A percentile compares a stretch with the other conserved stretches of the same genome.
phyloP scores from a whole-genome alignment of 2,329 filamentous ascomycete genomes.

The Ophiostoma australiae region DNA sequence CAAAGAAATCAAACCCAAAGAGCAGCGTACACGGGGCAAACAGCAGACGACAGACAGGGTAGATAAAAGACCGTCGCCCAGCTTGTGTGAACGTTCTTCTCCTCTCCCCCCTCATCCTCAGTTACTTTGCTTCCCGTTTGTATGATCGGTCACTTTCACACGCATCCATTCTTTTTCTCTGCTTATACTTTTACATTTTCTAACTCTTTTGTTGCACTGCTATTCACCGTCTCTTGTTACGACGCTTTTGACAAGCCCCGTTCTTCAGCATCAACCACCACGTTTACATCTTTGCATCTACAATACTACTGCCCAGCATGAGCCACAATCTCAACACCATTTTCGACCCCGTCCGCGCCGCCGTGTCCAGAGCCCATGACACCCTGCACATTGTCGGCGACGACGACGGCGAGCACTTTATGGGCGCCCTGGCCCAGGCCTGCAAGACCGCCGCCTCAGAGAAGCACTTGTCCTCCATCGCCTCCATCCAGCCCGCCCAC shows the following conservation, averaged over 20 bases:
- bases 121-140: neutral
- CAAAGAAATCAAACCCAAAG: no score
- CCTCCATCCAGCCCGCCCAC: neutral
- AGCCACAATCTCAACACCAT: conserved; percentile 1
- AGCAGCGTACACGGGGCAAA: neutral
- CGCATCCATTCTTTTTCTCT: neutral
- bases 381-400: conserved; percentile 21
- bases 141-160: neutral
- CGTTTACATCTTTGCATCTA: no score
- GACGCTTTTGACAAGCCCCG: conserved; percentile 7
- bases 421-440: conserved; percentile 15
- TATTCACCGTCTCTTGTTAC: no score
- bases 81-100: neutral
- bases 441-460: neutral
- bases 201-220: no score
- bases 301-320: neutral
- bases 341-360: conserved; percentile 19
- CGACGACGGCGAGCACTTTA: conserved; percentile 24
- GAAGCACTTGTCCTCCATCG: neutral
- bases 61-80: neutral
- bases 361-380: conserved; percentile 4
- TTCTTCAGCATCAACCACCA: no score
- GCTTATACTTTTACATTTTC: neutral
- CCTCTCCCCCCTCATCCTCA: neutral
- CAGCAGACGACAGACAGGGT: neutral